A percentile compares a stretch with the other conserved stretches of the same genome.
Evolutionary conservation across 495 filamentous ascomycete species (phyloP).

Genomic region (Penicillium fimorum): DNA sequence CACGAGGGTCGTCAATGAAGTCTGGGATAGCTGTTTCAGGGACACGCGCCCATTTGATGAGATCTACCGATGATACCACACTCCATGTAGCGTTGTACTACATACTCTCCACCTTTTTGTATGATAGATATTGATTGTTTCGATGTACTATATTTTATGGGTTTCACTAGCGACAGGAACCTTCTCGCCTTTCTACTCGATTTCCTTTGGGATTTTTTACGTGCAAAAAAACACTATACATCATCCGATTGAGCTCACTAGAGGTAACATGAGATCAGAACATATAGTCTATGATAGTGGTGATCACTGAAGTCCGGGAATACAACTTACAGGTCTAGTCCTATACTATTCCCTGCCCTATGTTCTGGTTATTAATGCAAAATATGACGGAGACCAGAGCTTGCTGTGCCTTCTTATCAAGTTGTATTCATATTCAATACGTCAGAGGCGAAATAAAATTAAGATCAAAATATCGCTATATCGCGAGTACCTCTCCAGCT

Average conservation of each 20-base stretch:
- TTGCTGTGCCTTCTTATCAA: background rate
- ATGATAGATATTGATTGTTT: slow-evolving; percentile 20
- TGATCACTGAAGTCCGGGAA: background rate
- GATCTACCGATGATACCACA: slow-evolving; percentile 73
- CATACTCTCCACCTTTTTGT: slow-evolving; percentile 18
- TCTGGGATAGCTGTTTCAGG: slow-evolving; percentile 94
- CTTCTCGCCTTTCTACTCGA: background rate
- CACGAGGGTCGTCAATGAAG: slow-evolving; percentile 84
- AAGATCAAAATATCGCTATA: slow-evolving; percentile 24
- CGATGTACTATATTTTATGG: slow-evolving; percentile 4
- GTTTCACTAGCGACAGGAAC: background rate
- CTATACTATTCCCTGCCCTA: background rate
- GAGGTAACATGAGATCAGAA: background rate
- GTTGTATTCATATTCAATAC: slow-evolving; percentile 21
- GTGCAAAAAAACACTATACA: background rate
- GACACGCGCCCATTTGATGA: slow-evolving; percentile 96
- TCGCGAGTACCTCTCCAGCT: slow-evolving; percentile 18
- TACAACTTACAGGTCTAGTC: background rate
- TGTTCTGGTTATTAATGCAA: background rate
- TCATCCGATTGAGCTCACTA: background rate
- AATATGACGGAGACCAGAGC: background rate
- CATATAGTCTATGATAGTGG: background rate
- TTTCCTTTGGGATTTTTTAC: background rate
- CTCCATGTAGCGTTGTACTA: slow-evolving; percentile 7
- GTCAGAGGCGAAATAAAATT: slow-evolving; percentile 17